These are phyloP conservation scores for Hanseniaspora mollemarum DNA, from an alignment of 805 yeast genomes.

Conservation along the genomic window DNA sequence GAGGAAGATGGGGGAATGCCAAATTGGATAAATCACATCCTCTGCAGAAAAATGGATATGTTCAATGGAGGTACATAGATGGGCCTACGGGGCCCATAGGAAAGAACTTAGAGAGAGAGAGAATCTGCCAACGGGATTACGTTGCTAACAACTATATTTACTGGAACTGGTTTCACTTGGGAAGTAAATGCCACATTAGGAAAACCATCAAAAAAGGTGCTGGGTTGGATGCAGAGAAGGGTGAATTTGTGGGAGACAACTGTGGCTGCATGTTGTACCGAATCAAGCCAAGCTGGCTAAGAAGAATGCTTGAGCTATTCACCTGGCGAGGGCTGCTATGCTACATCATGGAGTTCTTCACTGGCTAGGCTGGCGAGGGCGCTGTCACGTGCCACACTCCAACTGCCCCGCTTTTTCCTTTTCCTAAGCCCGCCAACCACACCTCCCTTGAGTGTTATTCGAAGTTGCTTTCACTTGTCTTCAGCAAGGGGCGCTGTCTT, in stretches of 20 bases:
- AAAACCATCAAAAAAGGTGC: constrained; percentile 65
- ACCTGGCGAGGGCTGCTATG: constrained; percentile 59
- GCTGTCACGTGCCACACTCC: too few species aligned
- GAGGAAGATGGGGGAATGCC: constrained; percentile 87
- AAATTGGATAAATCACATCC: constrained; percentile 37
- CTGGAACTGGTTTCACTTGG: constrained; percentile 65
- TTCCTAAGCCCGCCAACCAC: too few species aligned
- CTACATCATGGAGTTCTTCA: constrained; percentile 38
- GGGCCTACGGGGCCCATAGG: constrained; percentile 87
- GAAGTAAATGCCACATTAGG: constrained; percentile 65
- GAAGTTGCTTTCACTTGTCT: too few species aligned
- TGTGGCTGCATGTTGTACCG: constrained; percentile 58
- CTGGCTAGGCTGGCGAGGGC: constrained; percentile 25
- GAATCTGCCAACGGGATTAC: constrained; percentile 57
- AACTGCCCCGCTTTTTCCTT: too few species aligned
- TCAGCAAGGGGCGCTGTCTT: too few species aligned
- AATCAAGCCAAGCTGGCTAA: constrained; percentile 42
- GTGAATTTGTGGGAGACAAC: constrained; percentile 50
- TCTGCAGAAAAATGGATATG: constrained; percentile 60
- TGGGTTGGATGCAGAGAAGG: constrained; percentile 63
- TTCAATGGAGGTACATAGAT: constrained; percentile 80
- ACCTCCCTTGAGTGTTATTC: too few species aligned
- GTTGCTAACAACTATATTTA: constrained; percentile 42
- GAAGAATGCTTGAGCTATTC: constrained; percentile 37
- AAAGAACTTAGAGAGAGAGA: constrained; percentile 57